These are phyloP conservation scores for Boletus tomentosulus DNA, from an alignment of 768 basidiomycete species.

Conservation along the genomic window DNA sequence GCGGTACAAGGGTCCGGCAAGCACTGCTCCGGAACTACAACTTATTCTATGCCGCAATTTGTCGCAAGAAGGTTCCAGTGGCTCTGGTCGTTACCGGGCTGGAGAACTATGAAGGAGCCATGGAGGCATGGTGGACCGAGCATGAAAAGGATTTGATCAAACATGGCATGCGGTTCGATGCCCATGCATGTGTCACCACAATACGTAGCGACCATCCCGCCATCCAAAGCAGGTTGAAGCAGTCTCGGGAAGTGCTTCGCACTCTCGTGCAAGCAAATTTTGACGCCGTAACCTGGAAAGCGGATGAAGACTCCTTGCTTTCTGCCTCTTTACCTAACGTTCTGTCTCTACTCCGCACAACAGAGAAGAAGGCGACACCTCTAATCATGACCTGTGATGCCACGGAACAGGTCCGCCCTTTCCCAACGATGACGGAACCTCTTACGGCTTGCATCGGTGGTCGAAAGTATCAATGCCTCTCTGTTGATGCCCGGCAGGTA, in stretches of 20 bases:
- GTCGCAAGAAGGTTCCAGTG: conserved; percentile 29
- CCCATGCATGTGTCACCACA: conserved; percentile 40
- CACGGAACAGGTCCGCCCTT: conserved; percentile 3
- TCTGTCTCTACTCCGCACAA: conserved; percentile 10
- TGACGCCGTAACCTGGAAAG: conserved; percentile 20
- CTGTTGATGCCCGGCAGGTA: conserved; percentile 3
- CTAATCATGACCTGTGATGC: conserved; percentile 17
- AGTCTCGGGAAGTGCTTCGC: conserved; percentile 20
- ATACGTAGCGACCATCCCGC: conserved; percentile 23
- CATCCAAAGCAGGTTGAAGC: conserved; percentile 16
- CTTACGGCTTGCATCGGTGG: background rate
- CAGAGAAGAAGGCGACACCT: conserved; percentile 10
- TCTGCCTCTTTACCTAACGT: conserved; percentile 21
- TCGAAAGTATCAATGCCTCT: conserved; percentile 13
- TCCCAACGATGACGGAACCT: conserved; percentile 4
- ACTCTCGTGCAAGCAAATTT: conserved; percentile 13
- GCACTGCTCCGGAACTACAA: conserved; percentile 28
- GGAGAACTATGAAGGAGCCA: conserved; percentile 32
- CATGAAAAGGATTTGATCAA: conserved; percentile 30
- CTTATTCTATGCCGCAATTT: conserved; percentile 27
- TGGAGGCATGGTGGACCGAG: conserved; percentile 37
- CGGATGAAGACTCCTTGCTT: conserved; percentile 13
- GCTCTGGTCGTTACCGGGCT: conserved; percentile 35
- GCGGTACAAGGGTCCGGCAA: conserved; percentile 29
- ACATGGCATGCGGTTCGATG: conserved; percentile 35